These are phyloP conservation scores for Musa itinerans DNA, from an alignment of 176 grass and related monocot genomes.

Conservation along the genomic window DNA sequence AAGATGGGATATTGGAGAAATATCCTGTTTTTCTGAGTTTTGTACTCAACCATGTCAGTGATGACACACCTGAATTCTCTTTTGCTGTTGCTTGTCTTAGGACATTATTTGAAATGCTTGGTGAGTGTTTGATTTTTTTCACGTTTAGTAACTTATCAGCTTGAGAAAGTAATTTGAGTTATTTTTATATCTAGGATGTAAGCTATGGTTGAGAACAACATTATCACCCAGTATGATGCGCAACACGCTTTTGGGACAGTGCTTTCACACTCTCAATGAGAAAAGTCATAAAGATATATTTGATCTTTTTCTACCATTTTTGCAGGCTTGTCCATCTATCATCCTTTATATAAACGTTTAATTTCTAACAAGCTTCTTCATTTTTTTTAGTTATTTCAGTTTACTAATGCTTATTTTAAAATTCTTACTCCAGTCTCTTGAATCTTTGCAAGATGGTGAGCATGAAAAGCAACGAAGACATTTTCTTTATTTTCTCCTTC, in stretches of 20 bases:
- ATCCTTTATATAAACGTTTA: conserved; percentile 8
- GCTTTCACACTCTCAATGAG: conserved; percentile 90
- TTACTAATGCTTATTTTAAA: conserved; percentile 17
- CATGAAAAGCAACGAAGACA: conserved; percentile 97
- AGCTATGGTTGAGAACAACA: conserved; percentile 94
- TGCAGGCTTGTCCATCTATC: conserved; percentile 48
- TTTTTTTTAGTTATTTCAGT: conserved; percentile 1
- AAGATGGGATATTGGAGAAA: conserved; percentile 91
- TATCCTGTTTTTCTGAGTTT: conserved; percentile 88
- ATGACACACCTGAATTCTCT: conserved; percentile 86
- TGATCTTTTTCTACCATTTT: conserved; percentile 96
- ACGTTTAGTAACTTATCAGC: conserved; percentile 2
- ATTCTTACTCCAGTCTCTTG: conserved; percentile 65
- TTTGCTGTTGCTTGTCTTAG: conserved; percentile 93
- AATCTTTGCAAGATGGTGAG: conserved; percentile 90
- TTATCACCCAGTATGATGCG: conserved; percentile 89
- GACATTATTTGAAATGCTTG: conserved; percentile 93
- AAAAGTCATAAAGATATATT: conserved; percentile 99
- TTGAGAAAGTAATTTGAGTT: conserved; percentile 16
- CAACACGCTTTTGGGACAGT: conserved; percentile 91
- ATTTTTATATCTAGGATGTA: conserved; percentile 53
- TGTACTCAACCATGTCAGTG: conserved; percentile 88
- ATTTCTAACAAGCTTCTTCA: neutral
- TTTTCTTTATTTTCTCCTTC: conserved; percentile 96
- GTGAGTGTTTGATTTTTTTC: conserved; percentile 43